Percentiles rank a stretch among this genome's conserved stretches.
Evolutionary conservation across 2,329 filamentous ascomycete genomes (phyloP).

Genomic region (Coleophoma crateriformis): DNA sequence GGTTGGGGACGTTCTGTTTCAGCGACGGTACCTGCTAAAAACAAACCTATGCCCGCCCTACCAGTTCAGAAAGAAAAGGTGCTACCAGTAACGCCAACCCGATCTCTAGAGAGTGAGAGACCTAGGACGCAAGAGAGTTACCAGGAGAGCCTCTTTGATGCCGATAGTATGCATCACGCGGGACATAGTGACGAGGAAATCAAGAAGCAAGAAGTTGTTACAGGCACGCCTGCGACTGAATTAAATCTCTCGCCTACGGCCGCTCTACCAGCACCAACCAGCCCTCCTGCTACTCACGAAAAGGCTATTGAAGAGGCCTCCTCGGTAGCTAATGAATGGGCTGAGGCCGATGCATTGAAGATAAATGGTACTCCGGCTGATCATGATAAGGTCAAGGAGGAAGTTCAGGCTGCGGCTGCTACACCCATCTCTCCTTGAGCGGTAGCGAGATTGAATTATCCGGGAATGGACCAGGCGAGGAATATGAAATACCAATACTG

Average conservation of each 20-base stretch:
- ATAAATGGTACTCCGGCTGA: neutral
- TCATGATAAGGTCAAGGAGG: constrained; percentile 9
- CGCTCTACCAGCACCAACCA: neutral
- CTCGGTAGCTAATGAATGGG: constrained; percentile 2
- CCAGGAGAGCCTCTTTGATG: constrained; percentile 26
- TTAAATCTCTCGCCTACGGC: neutral
- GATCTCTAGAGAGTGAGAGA: constrained; percentile 7
- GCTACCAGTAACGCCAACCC: neutral
- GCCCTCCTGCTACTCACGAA: neutral
- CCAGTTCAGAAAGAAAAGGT: constrained; percentile 7
- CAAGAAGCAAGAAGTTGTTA: neutral
- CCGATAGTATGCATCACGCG: constrained; percentile 11
- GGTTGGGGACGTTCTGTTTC: constrained; percentile 20
- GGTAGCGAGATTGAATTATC: neutral
- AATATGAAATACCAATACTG: neutral
- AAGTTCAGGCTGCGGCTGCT: constrained; percentile 16
- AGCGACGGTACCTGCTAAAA: constrained; percentile 4
- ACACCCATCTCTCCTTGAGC: constrained; percentile 15
- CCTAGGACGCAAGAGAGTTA: constrained; percentile 22
- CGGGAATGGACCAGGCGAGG: neutral
- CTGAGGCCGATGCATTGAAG: neutral
- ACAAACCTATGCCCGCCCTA: neutral
- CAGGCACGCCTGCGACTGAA: neutral
- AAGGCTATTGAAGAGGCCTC: neutral
- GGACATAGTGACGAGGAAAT: neutral